phyloP scores from a whole-genome alignment of 768 basidiomycete species.

The Collybiopsis luxurians region DNA sequence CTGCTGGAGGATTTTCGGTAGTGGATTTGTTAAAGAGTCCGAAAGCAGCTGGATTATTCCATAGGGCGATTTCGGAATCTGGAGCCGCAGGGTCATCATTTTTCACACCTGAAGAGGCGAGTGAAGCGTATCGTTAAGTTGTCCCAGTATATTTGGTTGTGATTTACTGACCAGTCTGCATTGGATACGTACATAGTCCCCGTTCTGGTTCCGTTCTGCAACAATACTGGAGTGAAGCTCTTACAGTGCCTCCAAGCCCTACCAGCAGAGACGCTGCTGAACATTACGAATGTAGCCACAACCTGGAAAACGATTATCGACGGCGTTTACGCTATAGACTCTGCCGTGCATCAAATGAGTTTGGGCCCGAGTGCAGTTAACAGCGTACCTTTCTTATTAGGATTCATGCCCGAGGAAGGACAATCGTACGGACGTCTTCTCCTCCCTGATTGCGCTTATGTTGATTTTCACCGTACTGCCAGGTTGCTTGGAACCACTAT shows the following conservation, averaged over 20 bases:
- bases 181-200: no score
- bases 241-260: slow-evolving; percentile 14
- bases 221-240: slow-evolving; percentile 8
- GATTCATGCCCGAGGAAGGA: slow-evolving; percentile 18
- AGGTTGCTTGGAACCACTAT: slow-evolving; percentile 11
- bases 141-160: no score
- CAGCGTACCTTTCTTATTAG: slow-evolving; percentile 14
- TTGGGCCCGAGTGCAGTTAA: slow-evolving; percentile 13
- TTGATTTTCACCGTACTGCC: not conserved
- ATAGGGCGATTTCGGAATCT: slow-evolving; percentile 24
- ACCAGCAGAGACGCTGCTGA: slow-evolving; percentile 14
- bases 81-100: slow-evolving; percentile 12
- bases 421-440: slow-evolving; percentile 13
- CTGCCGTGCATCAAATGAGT: slow-evolving; percentile 12
- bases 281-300: slow-evolving; percentile 11
- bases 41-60: slow-evolving; percentile 26
- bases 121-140: no score
- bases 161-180: no score
- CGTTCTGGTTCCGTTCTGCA: slow-evolving; percentile 9
- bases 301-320: slow-evolving; percentile 12
- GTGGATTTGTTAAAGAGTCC: slow-evolving; percentile 24
- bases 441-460: not conserved
- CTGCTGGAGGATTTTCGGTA: slow-evolving; percentile 40
- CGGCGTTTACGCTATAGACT: slow-evolving; percentile 10
- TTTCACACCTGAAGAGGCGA: slow-evolving; percentile 6